phyloP scores from a whole-genome alignment of 2,329 filamentous ascomycete species.

The Penicillium corylophilum region DNA sequence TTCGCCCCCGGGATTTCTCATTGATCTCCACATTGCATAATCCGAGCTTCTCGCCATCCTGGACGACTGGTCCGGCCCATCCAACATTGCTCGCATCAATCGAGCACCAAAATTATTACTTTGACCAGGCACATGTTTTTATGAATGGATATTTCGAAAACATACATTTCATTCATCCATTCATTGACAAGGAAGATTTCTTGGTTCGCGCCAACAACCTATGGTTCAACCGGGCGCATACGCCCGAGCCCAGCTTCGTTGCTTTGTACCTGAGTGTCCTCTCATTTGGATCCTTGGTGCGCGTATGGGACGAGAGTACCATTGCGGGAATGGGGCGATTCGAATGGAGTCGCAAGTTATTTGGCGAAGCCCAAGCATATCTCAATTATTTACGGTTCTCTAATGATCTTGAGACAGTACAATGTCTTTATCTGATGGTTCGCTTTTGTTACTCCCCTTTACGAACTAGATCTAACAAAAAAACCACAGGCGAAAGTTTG shows the following conservation, averaged over 20 bases:
- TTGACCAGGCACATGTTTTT: slow-evolving; percentile 47
- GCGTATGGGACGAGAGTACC: slow-evolving; percentile 45
- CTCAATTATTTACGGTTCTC: slow-evolving; percentile 44
- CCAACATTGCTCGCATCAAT: slow-evolving; percentile 12
- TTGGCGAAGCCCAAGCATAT: slow-evolving; percentile 43
- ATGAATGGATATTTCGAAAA: slow-evolving; percentile 51
- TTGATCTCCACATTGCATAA: slow-evolving; percentile 50
- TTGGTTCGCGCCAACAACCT: slow-evolving; percentile 44
- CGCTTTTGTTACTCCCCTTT: neutral
- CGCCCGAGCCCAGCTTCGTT: slow-evolving; percentile 44
- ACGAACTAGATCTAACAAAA: neutral
- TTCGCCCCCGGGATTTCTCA: slow-evolving; percentile 31
- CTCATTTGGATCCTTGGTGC: slow-evolving; percentile 48
- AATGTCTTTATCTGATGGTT: slow-evolving; percentile 50
- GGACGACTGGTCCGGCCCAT: slow-evolving; percentile 21
- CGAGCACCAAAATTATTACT: slow-evolving; percentile 40
- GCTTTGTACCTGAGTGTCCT: slow-evolving; percentile 50
- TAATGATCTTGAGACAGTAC: slow-evolving; percentile 50
- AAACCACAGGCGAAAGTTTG: slow-evolving; percentile 46
- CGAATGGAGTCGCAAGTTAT: slow-evolving; percentile 50
- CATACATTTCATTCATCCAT: slow-evolving; percentile 50
- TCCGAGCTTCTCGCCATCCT: slow-evolving; percentile 41
- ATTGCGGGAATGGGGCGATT: slow-evolving; percentile 47
- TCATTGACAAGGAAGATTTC: slow-evolving; percentile 50
- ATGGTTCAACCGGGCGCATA: slow-evolving; percentile 38